Evolutionary conservation across 2,329 filamentous ascomycete species (phyloP).

Genomic region (Chaetomium globosum): DNA sequence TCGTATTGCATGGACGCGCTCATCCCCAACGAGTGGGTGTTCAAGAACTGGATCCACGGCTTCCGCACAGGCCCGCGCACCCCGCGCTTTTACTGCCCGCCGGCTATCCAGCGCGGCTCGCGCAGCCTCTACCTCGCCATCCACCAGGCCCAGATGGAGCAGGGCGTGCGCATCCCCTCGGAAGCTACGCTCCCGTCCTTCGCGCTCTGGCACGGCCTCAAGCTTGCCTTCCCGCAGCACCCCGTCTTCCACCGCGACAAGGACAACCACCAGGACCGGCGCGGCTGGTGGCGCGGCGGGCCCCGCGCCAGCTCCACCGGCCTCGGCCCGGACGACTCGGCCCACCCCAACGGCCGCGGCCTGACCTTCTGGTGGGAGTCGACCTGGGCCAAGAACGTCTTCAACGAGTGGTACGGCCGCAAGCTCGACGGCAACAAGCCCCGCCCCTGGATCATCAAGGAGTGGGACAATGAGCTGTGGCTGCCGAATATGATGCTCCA

Average conservation of each 20-base stretch:
- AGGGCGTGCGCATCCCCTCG: slow-evolving; percentile 40
- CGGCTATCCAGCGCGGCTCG: slow-evolving; percentile 43
- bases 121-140: slow-evolving; percentile 41
- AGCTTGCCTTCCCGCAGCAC: slow-evolving; percentile 44
- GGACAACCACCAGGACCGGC: slow-evolving; percentile 34
- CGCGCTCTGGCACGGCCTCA: slow-evolving; percentile 46
- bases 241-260: slow-evolving; percentile 41
- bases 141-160: slow-evolving; percentile 41
- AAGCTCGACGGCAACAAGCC: slow-evolving; percentile 30
- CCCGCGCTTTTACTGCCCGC: slow-evolving; percentile 44
- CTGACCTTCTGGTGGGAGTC: slow-evolving; percentile 44
- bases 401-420: slow-evolving; percentile 41
- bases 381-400: slow-evolving; percentile 41
- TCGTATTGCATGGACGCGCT: slow-evolving; percentile 40
- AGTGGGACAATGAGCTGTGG: slow-evolving; percentile 40
- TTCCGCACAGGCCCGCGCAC: slow-evolving; percentile 36
- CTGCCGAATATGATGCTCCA: slow-evolving; percentile 45
- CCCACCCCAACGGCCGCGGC: slow-evolving; percentile 37
- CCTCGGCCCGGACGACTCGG: slow-evolving; percentile 35
- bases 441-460: slow-evolving; percentile 39
- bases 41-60: slow-evolving; percentile 41
- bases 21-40: slow-evolving; percentile 40
- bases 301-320: slow-evolving; percentile 38
- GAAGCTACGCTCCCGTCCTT: slow-evolving; percentile 45
- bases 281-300: slow-evolving; percentile 40